These are phyloP conservation scores for Trichoderma koningiopsis DNA, from an alignment of 2,329 filamentous ascomycete genomes.

Conservation along the genomic window DNA sequence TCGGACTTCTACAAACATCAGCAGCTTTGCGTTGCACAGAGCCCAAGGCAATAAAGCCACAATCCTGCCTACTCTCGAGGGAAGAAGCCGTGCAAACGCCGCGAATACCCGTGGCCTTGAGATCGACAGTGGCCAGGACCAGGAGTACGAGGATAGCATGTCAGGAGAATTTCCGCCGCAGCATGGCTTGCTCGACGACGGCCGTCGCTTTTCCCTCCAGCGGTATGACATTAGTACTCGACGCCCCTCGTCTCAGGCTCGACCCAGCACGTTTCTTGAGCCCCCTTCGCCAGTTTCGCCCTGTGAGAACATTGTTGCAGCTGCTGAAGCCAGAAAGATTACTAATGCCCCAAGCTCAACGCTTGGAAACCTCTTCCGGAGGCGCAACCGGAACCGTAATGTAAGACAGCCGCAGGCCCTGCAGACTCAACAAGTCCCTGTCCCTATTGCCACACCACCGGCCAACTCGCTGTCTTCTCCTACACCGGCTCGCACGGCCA, in stretches of 20 bases:
- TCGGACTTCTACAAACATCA: conserved; percentile 19
- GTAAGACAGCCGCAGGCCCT: not conserved
- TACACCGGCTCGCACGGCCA: conserved; percentile 22
- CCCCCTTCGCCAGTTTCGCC: conserved; percentile 4
- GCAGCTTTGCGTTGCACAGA: conserved; percentile 32
- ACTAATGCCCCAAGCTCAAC: conserved; percentile 32
- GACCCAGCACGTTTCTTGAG: conserved; percentile 1
- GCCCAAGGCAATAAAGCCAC: conserved; percentile 31
- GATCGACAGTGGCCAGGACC: not conserved
- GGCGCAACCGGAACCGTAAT: conserved; percentile 27
- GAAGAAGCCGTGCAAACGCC: not conserved
- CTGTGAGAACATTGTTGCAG: not conserved
- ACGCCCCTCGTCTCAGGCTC: conserved; percentile 19
- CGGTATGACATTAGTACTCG: conserved; percentile 25
- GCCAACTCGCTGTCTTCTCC: conserved; percentile 4
- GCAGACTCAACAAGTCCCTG: not conserved
- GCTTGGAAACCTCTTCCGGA: conserved; percentile 35
- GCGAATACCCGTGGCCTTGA: not conserved
- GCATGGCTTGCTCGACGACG: not conserved
- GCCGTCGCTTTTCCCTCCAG: conserved; percentile 18
- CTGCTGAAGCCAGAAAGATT: not conserved
- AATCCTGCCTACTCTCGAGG: conserved; percentile 28
- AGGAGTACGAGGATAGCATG: conserved; percentile 20
- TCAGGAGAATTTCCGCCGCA: not conserved
- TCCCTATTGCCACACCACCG: not conserved